These are phyloP conservation scores for Codiaeum variegatum DNA, from an alignment of 441 rosid species.

Conservation along the genomic window DNA sequence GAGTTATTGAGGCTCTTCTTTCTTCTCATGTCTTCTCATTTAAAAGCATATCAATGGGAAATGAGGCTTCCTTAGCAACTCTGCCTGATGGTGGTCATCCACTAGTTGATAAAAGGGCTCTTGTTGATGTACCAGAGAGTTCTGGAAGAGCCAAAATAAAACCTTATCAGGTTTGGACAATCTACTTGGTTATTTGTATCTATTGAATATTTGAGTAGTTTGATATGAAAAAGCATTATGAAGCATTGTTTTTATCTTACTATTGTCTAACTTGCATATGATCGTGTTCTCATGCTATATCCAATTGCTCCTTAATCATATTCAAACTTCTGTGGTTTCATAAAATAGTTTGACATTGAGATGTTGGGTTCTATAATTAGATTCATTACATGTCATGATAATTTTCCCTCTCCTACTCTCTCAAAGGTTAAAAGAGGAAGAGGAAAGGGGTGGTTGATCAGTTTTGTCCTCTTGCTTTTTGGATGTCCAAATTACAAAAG, in stretches of 20 bases:
- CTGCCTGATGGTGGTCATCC: conserved; percentile 30
- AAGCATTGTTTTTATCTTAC: background rate
- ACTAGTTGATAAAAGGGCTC: conserved; percentile 30
- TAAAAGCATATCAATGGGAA: conserved; percentile 56
- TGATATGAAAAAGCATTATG: background rate
- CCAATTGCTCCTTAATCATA: background rate
- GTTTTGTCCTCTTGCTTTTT: background rate
- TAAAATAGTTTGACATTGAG: background rate
- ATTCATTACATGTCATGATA: background rate
- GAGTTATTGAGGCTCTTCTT: conserved; percentile 58
- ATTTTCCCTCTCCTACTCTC: background rate
- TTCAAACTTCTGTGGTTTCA: background rate
- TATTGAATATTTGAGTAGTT: background rate
- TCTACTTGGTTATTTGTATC: background rate
- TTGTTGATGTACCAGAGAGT: conserved; percentile 41
- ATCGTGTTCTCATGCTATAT: conserved; percentile 6
- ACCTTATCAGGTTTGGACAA: conserved; percentile 58
- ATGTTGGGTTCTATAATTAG: background rate
- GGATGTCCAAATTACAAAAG: background rate
- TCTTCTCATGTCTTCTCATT: conserved; percentile 97
- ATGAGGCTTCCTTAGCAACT: conserved; percentile 41
- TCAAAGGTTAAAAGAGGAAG: background rate
- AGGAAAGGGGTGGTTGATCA: background rate
- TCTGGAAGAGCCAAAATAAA: conserved; percentile 45
- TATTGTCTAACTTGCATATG: background rate